Evolutionary conservation across 192 early-diverging fungal species (phyloP).

Genomic region (Haplosporangium gracile): DNA sequence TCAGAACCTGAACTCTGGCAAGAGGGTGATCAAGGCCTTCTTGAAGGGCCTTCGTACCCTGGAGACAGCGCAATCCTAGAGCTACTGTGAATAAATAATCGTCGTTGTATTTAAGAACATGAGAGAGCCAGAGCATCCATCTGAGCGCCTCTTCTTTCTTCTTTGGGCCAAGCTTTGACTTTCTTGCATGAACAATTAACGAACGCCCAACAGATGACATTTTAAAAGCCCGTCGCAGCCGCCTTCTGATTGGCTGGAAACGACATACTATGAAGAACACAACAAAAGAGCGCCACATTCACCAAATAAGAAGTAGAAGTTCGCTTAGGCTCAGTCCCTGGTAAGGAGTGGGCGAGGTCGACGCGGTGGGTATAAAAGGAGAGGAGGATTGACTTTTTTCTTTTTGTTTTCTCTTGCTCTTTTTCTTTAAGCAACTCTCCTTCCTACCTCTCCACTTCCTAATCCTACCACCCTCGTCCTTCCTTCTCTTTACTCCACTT

Average conservation of each 20-base stretch:
- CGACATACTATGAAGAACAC: background rate
- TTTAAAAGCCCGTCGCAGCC: background rate
- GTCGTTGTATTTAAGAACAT: background rate
- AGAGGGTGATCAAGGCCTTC: constrained; percentile 72
- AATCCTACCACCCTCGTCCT: background rate
- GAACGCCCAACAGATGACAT: background rate
- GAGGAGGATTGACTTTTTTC: background rate
- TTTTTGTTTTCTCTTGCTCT: background rate
- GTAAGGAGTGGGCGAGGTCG: background rate
- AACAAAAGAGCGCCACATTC: too few species aligned
- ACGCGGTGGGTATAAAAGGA: background rate
- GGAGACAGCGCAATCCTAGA: constrained; percentile 5
- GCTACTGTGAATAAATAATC: background rate
- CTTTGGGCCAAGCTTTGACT: background rate
- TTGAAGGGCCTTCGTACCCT: constrained; percentile 40
- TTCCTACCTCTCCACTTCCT: background rate
- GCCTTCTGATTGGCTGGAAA: background rate
- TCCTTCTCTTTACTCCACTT: background rate
- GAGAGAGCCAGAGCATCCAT: background rate
- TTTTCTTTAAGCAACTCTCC: background rate
- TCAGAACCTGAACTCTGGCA: constrained; percentile 75
- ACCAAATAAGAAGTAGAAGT: too few species aligned
- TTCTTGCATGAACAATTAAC: background rate
- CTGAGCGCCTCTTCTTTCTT: background rate
- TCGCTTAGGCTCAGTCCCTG: too few species aligned